Base-by-base conservation (phyloP, 2,329 filamentous ascomycete species). In the Colletotrichum lini region DNA sequence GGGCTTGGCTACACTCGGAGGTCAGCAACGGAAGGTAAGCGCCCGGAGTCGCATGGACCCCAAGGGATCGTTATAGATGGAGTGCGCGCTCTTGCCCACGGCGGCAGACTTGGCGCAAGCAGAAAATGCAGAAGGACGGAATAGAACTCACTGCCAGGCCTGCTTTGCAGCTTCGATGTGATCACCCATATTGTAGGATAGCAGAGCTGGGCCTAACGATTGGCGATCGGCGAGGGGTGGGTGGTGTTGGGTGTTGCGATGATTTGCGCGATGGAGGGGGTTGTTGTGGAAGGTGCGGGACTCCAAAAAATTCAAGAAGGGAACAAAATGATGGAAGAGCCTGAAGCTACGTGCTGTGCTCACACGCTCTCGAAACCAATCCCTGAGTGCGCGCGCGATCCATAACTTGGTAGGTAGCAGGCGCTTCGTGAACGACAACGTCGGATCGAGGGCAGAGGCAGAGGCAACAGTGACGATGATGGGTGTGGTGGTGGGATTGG, bases 91-190 rank as follows among this genome's bases (percentile, higher is more conserved):
- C 15, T 30, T 21, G 30, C 15, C 23, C 38, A 15, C 15, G 3
- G 26, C 38, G 45, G 35, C n/a, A 61, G 45, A 49, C 59, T 42
- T 62, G 59, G 59, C 59, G 21, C 59, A 42, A 18, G 15, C 21
- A 4, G 13, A 12, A 44, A 42, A n/a, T 8, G 40, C n/a, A 44
- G 61, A 15, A 9, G 42, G 26, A 57, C 26, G 53, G n/a, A n/a
- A 23, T 4, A 62, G 10, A 54, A 49, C 82, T 77, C 80, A 83
- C 82, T 81, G 81, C 82, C 82, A 84, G 67, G 78, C 75, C 72
- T 81, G 77, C 76, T 77, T 78, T 70, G 82, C 81, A 74, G 79
- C 61, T 26, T 70, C 60, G n/a, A 52, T 56, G 21, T 70, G 70
- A n/a, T 70, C 70, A 21, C 42, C 70, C 70, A 72, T 72, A 16